phyloP scores from a whole-genome alignment of 1,284 basidiomycete genomes.

The Ceratobasidium sp. region DNA sequence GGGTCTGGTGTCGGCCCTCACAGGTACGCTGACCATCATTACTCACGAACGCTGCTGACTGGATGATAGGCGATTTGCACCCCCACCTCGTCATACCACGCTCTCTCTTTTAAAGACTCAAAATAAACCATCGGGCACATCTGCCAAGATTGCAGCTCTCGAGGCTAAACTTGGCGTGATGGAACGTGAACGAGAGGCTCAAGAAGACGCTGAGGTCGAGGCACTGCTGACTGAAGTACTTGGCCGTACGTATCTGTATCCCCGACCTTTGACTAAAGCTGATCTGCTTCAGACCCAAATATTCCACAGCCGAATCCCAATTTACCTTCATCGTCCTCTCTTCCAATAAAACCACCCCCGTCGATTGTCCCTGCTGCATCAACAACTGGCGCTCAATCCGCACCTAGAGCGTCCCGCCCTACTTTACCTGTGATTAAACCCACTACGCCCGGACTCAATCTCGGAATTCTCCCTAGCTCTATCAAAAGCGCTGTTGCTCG shows the following conservation, averaged over 20 bases:
- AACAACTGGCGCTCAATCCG: conserved; percentile 30
- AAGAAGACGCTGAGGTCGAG: conserved; percentile 31
- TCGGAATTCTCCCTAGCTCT: conserved; percentile 20
- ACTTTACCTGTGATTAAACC: background rate
- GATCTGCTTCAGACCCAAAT: conserved; percentile 18
- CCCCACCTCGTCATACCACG: conserved; percentile 81
- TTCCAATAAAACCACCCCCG: conserved; percentile 43
- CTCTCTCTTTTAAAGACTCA: conserved; percentile 88
- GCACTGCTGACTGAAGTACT: conserved; percentile 26
- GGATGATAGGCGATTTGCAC: conserved; percentile 63
- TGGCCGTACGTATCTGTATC: background rate
- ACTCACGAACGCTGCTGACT: conserved; percentile 51
- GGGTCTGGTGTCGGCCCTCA: conserved; percentile 34
- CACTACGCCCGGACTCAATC: conserved; percentile 16
- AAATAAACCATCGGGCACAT: conserved; percentile 73
- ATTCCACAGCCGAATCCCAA: conserved; percentile 4
- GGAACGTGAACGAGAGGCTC: conserved; percentile 58
- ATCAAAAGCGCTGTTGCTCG: conserved; percentile 32
- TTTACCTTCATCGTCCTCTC: conserved; percentile 7
- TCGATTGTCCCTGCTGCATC: conserved; percentile 36
- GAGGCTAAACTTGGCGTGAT: conserved; percentile 93
- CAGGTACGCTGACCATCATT: conserved; percentile 49
- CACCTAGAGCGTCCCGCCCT: conserved; percentile 8
- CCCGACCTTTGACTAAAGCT: background rate
- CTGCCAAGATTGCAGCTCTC: conserved; percentile 92